Base-by-base conservation (phyloP, 2,329 filamentous ascomycete genomes). In the Metarhizium guizhouense region DNA sequence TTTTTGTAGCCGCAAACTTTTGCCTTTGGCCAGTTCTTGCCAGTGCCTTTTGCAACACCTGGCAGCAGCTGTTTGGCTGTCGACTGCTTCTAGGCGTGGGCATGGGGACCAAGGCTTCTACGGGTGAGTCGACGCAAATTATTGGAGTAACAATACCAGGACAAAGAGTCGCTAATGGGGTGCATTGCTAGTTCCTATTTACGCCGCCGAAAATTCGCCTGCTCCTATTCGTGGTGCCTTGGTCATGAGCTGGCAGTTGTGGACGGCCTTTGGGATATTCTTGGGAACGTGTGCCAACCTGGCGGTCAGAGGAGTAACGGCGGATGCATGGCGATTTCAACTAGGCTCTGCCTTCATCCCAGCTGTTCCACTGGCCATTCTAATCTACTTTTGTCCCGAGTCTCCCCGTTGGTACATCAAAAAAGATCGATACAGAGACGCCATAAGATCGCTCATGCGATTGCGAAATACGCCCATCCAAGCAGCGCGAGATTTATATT, bases 211-310 rank as follows among this genome's bases (percentile, higher is more conserved):
- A 68, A 88, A 83, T 56, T 81, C 84, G 0, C 87, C 87, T 0
- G 83, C 86, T 1, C 68, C 76, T 1, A 85, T 90, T 54, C 82
- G 87, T 65, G 87, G 87, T 60, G 87, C 86, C 7, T 75, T 94
- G 18, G 87, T 92, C 59, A 93, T 93, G 88, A 85, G 84, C 59
- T 93, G 88, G 88, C 73, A 92, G 70, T 74, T 87, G 68, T 87
- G 83, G 81, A 84, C 78, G 3, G 78, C 79, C 2, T 81, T 84
- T 63, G 82, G 82, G 49, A 84, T 84, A 59, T 77, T 83, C 61
- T 69, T 83, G 16, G 84, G 84, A 34, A 85, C 80, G 53, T 80
- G 76, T 52, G 79, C 79, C 58, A 84, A 85, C 76, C 68, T 82
- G 74, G 68, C 81, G 66, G 65, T 69, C 25, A 65, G 62, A 29